A percentile compares a stretch with the other conserved stretches of the same genome.
phyloP scores from a whole-genome alignment of 768 basidiomycete genomes.

The Agaricus subrufescens region DNA sequence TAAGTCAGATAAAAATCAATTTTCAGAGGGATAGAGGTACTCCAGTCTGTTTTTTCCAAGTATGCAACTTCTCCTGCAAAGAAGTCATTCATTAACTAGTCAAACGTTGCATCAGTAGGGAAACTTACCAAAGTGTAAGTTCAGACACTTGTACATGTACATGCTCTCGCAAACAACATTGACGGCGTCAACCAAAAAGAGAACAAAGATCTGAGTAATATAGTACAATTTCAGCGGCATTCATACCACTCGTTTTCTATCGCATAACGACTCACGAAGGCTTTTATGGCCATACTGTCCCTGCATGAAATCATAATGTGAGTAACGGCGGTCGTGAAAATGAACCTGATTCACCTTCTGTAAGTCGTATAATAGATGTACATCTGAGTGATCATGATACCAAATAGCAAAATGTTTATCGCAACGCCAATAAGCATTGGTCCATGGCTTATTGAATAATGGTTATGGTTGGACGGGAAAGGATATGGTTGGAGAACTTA shows the following conservation, averaged over 20 bases:
- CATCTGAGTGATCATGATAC: constrained; percentile 44
- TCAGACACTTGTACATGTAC: constrained; percentile 43
- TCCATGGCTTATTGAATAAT: constrained; percentile 3
- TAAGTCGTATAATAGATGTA: constrained; percentile 41
- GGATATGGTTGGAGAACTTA: too few relatives aligned
- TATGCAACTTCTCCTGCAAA: constrained; percentile 12
- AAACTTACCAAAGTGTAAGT: constrained; percentile 38
- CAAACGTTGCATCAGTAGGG: background rate
- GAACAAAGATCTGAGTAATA: background rate
- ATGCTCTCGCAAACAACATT: constrained; percentile 39
- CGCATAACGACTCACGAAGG: constrained; percentile 39
- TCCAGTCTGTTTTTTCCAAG: constrained; percentile 5
- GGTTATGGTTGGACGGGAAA: too few relatives aligned
- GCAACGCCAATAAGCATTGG: background rate
- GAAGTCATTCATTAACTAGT: background rate
- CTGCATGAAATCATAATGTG: constrained; percentile 17
- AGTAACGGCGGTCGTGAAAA: background rate
- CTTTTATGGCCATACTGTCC: constrained; percentile 25
- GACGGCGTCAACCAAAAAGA: constrained; percentile 44
- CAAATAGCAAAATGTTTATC: constrained; percentile 29
- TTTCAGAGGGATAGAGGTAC: background rate
- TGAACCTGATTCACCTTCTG: constrained; percentile 9
- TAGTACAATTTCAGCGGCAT: too few relatives aligned
- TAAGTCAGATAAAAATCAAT: too few relatives aligned
- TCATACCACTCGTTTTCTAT: constrained; percentile 20